These are phyloP conservation scores for Gloeophyllum trabeum DNA, from an alignment of 768 basidiomycete species.

Conservation along the genomic window DNA sequence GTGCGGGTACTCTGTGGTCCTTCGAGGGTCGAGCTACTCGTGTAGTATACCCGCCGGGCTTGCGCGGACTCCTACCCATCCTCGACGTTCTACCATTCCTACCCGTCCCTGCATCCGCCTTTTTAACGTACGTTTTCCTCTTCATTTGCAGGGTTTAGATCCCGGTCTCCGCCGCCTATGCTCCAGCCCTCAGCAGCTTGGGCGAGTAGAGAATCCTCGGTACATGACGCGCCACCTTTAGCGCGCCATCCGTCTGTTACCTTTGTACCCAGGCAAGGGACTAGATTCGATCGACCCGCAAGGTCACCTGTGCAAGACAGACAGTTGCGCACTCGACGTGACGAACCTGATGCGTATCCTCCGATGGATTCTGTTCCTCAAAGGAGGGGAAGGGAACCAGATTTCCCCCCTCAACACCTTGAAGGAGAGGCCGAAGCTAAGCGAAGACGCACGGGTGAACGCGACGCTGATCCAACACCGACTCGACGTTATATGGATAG, in stretches of 20 bases:
- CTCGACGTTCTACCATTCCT: not conserved
- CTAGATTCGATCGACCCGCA: not conserved
- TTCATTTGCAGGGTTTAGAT: not conserved
- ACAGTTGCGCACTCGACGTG: not conserved
- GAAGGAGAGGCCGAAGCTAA: not conserved
- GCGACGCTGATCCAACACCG: not conserved
- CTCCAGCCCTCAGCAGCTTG: not conserved
- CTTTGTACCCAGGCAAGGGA: not conserved
- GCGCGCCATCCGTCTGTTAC: not conserved
- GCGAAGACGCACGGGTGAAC: not conserved
- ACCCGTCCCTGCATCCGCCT: not conserved
- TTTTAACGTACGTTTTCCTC: not conserved
- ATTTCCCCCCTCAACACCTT: not conserved
- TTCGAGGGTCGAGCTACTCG: not conserved
- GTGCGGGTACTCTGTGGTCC: not conserved
- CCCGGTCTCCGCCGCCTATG: not conserved
- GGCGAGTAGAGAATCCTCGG: no score
- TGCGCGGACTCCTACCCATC: not conserved
- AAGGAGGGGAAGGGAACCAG: not conserved
- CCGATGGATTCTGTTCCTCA: not conserved
- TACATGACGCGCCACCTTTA: not conserved
- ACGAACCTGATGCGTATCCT: not conserved
- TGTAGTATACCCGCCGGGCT: not conserved
- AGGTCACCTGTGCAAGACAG: no score
- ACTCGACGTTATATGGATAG: not conserved